These are phyloP conservation scores for Prototheca cutis DNA, from an alignment of 163 green algal species.

Conservation along the genomic window DNA sequence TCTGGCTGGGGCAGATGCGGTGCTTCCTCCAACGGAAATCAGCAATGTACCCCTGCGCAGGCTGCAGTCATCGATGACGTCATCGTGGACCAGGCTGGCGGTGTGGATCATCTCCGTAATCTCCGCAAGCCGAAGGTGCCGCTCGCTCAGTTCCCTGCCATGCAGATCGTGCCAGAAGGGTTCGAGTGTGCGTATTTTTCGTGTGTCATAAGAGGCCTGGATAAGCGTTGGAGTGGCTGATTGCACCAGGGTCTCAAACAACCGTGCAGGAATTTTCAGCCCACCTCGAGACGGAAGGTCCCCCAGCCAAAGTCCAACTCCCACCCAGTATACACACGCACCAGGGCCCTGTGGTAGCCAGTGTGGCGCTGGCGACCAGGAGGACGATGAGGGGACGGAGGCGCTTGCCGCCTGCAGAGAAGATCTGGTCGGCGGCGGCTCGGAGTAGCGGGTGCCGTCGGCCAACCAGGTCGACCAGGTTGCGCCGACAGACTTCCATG, in stretches of 20 bases:
- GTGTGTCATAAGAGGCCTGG: no score
- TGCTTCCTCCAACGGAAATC: no score
- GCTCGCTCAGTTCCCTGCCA: constrained; percentile 72
- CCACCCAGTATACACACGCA: no score
- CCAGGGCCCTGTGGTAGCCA: constrained; percentile 42
- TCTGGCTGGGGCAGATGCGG: no score
- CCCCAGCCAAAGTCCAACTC: no score
- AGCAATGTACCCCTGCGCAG: constrained; percentile 71
- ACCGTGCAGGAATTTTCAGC: no score
- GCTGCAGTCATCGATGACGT: constrained; percentile 93
- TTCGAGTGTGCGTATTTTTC: no score
- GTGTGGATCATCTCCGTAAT: constrained; percentile 99
- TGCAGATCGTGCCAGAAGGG: no score
- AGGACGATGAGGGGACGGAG: constrained; percentile 86
- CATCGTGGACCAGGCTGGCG: constrained; percentile 94
- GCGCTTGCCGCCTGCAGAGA: constrained; percentile 92
- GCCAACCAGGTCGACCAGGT: constrained; percentile 79
- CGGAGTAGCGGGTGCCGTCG: constrained; percentile 84
- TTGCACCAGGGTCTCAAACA: no score
- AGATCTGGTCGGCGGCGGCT: constrained; percentile 94
- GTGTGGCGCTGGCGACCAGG: constrained; percentile 76
- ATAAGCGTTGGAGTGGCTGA: no score
- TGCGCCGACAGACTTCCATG: constrained; percentile 71
- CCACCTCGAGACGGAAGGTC: no score
- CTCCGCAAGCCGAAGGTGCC: constrained; percentile 84